Base-by-base conservation (phyloP, 108 stramenopile species). In the Skeletonema costatum region DNA sequence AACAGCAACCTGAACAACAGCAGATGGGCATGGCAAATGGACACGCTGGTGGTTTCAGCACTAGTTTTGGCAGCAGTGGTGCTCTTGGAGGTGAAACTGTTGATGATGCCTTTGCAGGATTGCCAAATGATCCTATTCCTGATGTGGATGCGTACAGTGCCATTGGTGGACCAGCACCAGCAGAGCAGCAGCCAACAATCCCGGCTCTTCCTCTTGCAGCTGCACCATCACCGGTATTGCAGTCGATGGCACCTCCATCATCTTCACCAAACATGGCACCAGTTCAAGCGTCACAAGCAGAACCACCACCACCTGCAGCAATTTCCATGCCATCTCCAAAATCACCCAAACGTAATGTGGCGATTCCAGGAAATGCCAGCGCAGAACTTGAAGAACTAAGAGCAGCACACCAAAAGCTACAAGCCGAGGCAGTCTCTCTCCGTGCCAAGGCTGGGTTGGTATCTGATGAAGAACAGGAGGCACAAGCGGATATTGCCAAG, bases 101-200 rank as follows among this genome's bases (percentile, higher is more conserved):
- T 62, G 84, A 87, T 50, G 92, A 96, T 76, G 94, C 94, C 14
- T 96, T 93, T 75, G 94, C 93, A 33, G 94, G 90, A 32, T 53
- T 96, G 30, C 83, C 65, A 58, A 62, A 74, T 32, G 36, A 79
- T 38, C 75, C 75, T 64, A 74, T 77, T 31, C 32, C 19, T 31
- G 74, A 70, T 61, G 64, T 69, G 10, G 75, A 82, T 25, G 69
- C 67, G 10, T 82, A 70, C 66, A 71, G 66, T 46, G 39, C 76
- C 33, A n/a, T 58, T 61, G 67, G 19, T 36, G 71, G 61, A 17
- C 63, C 29, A 10, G 82, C 35, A 64, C 36, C 50, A 39, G 21
- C n/a, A 2, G 21, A 56, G 17, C 39, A 56, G 56, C n/a, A 41
- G 39, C 39, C 39, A 41, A 12, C 64, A 50, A 60, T 67, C 17